Base-by-base conservation (phyloP, 1,284 basidiomycete species). In the Blastosporella zonata region DNA sequence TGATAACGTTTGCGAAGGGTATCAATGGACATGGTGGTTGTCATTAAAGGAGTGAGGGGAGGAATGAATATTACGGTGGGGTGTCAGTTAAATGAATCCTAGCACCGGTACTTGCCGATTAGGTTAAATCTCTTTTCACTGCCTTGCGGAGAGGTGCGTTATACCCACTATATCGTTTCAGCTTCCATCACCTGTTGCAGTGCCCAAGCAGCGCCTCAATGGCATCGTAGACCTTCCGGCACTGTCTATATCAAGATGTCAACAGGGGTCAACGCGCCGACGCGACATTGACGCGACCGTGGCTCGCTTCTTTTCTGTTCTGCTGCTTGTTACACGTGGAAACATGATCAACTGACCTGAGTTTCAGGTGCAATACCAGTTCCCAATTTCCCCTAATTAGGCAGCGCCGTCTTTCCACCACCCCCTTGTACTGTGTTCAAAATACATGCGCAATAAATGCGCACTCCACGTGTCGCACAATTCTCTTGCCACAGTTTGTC, bases 1-100 rank as follows among this genome's bases (percentile, higher is more conserved):
- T 87, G 75, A 72, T 90, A 96, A 55, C 76, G 76, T 54, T 75
- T 59, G 58, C 71, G 77, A 59, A 81, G 75, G 53, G 68, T 60
- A 62, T 78, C 72, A 61, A 71, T 66, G 50, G 74, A 62, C 77
- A 82, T 80, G 64, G 54, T 65, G 57, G 59, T 51, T 55, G 33
- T 9, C 29, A 31, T 57, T 17, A 34, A 15, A 18, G 33, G 7
- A 17, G 5, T 34, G 33, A 34, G 17, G 15, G n/a, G 33, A 34
- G 33, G 15, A 27, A 42, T n/a, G 15, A 23, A 52, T 54, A 52
- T 54, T 28, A 20, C n/a, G 47, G 37, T 27, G 8, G 13, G 15
- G 23, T 27, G 44, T 21, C 27, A 36, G 27, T 39, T 39, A 53
- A 33, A 29, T 50, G 42, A 33, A 46, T 53, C 40, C 36, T n/a